Base-by-base conservation (phyloP, 148 eudicot genomes). In the Camellia sinensis region DNA sequence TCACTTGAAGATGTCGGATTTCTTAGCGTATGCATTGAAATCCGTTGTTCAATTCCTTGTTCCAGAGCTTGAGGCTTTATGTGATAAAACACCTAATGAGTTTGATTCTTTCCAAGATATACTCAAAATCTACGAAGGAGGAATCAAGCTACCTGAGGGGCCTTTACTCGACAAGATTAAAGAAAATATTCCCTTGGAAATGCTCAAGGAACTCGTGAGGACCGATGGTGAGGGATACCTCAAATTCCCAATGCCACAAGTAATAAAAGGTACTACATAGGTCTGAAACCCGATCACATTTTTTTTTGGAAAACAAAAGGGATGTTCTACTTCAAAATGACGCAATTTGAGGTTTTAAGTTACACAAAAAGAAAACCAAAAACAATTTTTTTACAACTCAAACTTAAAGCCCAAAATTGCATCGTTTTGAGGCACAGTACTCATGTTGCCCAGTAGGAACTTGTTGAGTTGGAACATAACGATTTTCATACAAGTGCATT, bases 161-260 rank as follows among this genome's bases (percentile, higher is more conserved):
- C 77, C 62, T 73, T 40, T 85, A 44, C 62, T 90, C 37, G 83
- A 86, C 0, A 78, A 74, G 73, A 79, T 90, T 14, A 77, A 64
- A 71, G 88, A 88, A 54, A 83, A 73, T 40, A 85, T 91, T 12
- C 97, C 95, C 6, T 84, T 83, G 37, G 95, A 91, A 67, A 62
- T 88, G 79, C 72, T 93, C 22, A 89, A 86, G 81, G 89, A 86
- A 63, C 80, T 93, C 3, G 57, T 90, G 63, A 87, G 85, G 13
- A 76, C 78, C 65, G 97, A 90, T 74, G 93, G 90, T 18, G 89
- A 89, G 41, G 87, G 86, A 2, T 69, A 79, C 37, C 77, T 89
- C 80, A 93, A 87, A 74, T 88, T 86, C 73, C 98, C 97, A 41
- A 61, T 88, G 85, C 98, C 98, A 48, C 86, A 88, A 83, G 88